Evolutionary conservation across 2,329 filamentous ascomycete genomes (phyloP).

Genomic region (Penicillium expansum): DNA sequence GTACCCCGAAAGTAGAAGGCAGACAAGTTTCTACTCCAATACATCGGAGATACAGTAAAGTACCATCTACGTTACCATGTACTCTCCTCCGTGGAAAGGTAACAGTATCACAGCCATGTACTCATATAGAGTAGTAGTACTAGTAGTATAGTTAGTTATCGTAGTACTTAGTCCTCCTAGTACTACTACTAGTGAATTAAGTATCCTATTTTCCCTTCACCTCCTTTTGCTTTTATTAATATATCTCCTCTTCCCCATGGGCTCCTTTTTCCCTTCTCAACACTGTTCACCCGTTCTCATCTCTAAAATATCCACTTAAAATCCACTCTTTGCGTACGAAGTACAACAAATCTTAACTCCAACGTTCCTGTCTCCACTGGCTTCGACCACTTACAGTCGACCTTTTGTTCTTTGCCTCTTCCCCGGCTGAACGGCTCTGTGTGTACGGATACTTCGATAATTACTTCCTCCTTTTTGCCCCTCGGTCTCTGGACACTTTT

Average conservation of each 20-base stretch:
- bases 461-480: constrained; percentile 1
- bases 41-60: no score
- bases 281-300: constrained; percentile 6
- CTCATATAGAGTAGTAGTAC: no score
- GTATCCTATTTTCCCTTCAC: no score
- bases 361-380: constrained; percentile 16
- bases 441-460: constrained; percentile 8
- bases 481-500: not conserved
- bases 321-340: not conserved
- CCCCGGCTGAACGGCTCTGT: constrained; percentile 9
- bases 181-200: no score
- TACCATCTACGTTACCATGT: no score
- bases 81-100: no score
- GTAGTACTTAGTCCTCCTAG: no score
- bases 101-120: no score
- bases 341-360: constrained; percentile 3
- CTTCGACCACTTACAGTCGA: constrained; percentile 21
- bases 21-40: not conserved
- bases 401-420: constrained; percentile 13
- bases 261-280: not conserved
- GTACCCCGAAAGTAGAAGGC: not conserved
- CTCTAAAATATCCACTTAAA: not conserved
- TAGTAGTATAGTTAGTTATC: no score
- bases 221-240: no score
- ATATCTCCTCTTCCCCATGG: no score